Conservation (phyloP, 1,284 basidiomycete genomes). For the Phylloboletellus chloephorus region DNA sequence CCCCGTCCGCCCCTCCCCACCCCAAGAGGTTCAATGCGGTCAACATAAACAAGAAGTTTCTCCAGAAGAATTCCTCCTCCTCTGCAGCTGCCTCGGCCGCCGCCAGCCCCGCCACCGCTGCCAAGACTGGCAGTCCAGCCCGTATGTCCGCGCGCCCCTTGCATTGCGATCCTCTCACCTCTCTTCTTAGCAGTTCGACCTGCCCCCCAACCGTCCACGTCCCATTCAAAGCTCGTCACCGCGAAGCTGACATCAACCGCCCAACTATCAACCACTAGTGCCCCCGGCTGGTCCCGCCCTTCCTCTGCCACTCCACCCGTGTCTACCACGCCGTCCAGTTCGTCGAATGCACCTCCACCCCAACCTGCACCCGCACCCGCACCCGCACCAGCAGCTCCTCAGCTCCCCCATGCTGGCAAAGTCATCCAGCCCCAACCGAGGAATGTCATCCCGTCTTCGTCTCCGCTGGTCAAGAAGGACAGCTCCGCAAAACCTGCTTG, state of each 20-base stretch:
- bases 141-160: conserved; percentile 39
- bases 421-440: conserved; percentile 67
- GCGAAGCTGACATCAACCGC: conserved; percentile 74
- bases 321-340: conserved; percentile 39
- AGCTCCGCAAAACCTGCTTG: conserved; percentile 50
- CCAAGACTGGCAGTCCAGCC: conserved; percentile 46
- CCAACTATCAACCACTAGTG: conserved; percentile 48
- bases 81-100: conserved; percentile 34
- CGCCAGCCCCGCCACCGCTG: conserved; percentile 36
- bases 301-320: conserved; percentile 59
- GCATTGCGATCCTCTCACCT: conserved; percentile 1
- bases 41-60: conserved; percentile 91
- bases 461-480: conserved; percentile 41
- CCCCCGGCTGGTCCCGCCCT: conserved; percentile 72
- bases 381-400: conserved; percentile 38
- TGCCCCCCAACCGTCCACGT: conserved; percentile 44
- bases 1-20: conserved; percentile 41
- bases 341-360: conserved; percentile 35
- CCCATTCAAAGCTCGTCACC: conserved; percentile 75
- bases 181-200: conserved; percentile 46
- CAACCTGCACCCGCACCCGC: conserved; percentile 25
- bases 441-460: conserved; percentile 32
- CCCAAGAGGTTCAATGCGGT: conserved; percentile 83
- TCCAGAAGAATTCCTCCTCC: conserved; percentile 68
- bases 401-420: conserved; percentile 53